Evolutionary conservation across 108 stramenopile genomes (phyloP), one percentile per base, ranked within the genome.

Genomic region (Fragilariopsis cylindrus): DNA sequence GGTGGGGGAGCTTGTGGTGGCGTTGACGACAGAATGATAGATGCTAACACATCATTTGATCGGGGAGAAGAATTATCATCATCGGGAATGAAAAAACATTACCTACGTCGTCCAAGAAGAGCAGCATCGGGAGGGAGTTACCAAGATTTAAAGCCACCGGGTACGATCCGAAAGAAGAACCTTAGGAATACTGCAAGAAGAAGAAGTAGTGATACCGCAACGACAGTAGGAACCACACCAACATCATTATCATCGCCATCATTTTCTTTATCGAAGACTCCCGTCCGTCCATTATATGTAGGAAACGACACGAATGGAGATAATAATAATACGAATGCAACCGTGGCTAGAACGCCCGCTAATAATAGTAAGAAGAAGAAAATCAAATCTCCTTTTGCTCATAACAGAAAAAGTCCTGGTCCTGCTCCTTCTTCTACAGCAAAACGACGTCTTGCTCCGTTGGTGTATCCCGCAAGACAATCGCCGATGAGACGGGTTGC

Each of bases 391-490:
- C 72, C 62, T 42, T 49, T 40, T 30, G 62, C 7, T 69, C 44
- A 66, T 15, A 57, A 40, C 39, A 60, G 58, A 44, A 76, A 76
- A 60, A 44, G 58, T 18, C 50, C 62, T 41, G 16, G 60, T 21
- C 50, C 76, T 13, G 60, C 60, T 49, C 70, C 76, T 5, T 57
- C 65, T n/a, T 64, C 76, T n/a, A 69, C 76, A 9, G 30, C 48
- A 18, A 70, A 71, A 30, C 69, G 76, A 30, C 67, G 75, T 21
- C 18, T 69, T n/a, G 76, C 69, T 43, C 76, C 44, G 15, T 47
- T 60, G 21, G 60, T 47, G 5, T 48, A 60, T 63, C 62, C 62
- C 7, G 62, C 62, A 7, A 18, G 63, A 21, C 57, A 65, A 4
- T 76, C 76, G 13, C 76, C 76, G 5, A 65, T 65, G 62, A 49